phyloP scores from a whole-genome alignment of 2,329 filamentous ascomycete species.

The Westerdykella sp. region DNA sequence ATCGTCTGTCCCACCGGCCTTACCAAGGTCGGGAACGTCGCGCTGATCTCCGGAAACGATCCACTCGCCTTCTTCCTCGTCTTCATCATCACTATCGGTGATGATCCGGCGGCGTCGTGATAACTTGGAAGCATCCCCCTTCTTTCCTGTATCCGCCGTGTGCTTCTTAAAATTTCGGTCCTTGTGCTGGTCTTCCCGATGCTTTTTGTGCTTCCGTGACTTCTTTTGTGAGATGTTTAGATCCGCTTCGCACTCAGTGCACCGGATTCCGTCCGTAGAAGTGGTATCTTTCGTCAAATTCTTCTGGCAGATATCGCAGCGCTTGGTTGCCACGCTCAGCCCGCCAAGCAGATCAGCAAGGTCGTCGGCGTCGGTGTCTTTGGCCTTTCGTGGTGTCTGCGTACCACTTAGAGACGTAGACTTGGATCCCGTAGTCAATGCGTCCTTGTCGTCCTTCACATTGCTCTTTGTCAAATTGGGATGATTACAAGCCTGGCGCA shows the following conservation, averaged over 20 bases:
- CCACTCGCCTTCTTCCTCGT: slow-evolving; percentile 70
- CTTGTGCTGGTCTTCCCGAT: slow-evolving; percentile 40
- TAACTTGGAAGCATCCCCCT: slow-evolving; percentile 22
- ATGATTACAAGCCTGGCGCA: slow-evolving; percentile 93
- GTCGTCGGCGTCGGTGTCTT: slow-evolving; percentile 65
- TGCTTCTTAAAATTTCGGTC: slow-evolving; percentile 14
- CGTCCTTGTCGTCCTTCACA: slow-evolving; percentile 80
- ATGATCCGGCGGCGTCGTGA: slow-evolving; percentile 42
- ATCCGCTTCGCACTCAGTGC: slow-evolving; percentile 69
- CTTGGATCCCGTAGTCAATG: slow-evolving; percentile 58
- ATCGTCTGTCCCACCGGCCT: slow-evolving; percentile 77
- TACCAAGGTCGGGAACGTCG: slow-evolving; percentile 57
- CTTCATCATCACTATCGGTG: slow-evolving; percentile 61
- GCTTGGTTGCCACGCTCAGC: slow-evolving; percentile 69
- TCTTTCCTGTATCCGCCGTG: slow-evolving; percentile 24
- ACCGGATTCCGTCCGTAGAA: slow-evolving; percentile 52
- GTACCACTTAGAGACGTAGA: slow-evolving; percentile 34
- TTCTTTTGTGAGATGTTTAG: slow-evolving; percentile 52
- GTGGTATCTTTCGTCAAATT: slow-evolving; percentile 56
- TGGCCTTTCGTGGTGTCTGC: slow-evolving; percentile 36
- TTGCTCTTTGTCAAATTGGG: slow-evolving; percentile 81
- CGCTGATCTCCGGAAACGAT: slow-evolving; percentile 65
- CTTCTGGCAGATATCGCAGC: slow-evolving; percentile 76
- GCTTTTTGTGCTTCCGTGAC: slow-evolving; percentile 37
- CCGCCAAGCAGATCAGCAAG: slow-evolving; percentile 82